phyloP scores from a whole-genome alignment of 257 asterid genomes.

The Thymus quinquecostatus region DNA sequence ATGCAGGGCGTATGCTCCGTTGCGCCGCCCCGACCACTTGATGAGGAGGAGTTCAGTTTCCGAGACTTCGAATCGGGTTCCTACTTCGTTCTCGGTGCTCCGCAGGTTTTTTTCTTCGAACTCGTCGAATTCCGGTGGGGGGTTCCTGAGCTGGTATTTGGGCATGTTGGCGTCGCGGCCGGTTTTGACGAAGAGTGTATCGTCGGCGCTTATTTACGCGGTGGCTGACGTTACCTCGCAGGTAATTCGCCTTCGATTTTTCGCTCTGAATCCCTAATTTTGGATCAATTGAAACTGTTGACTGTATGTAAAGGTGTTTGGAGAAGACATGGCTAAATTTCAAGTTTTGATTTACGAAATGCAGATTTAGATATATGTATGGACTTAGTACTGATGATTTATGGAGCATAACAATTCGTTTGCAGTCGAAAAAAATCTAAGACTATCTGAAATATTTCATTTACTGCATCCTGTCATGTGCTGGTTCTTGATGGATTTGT shows the following conservation, averaged over 20 bases:
- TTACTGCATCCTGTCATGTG: not conserved
- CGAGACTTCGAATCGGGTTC: conserved; percentile 26
- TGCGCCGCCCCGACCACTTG: conserved; percentile 29
- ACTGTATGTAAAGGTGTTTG: not conserved
- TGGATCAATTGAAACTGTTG: conserved; percentile 6
- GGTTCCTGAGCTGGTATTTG: conserved; percentile 74
- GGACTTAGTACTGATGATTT: not conserved
- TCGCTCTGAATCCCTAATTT: not conserved
- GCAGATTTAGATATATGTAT: not conserved
- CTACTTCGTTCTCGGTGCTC: conserved; percentile 15
- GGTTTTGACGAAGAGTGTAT: conserved; percentile 65
- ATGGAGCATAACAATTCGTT: not conserved
- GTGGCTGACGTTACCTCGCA: conserved; percentile 88
- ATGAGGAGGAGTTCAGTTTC: conserved; percentile 26
- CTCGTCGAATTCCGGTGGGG: conserved; percentile 44
- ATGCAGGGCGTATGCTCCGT: conserved; percentile 39
- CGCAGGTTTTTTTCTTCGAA: conserved; percentile 41
- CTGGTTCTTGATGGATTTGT: conserved; percentile 2
- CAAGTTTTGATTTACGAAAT: not conserved
- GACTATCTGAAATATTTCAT: not conserved
- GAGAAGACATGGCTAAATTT: not conserved
- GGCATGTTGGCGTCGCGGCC: conserved; percentile 75
- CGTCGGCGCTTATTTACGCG: conserved; percentile 71
- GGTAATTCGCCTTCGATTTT: conserved; percentile 35
- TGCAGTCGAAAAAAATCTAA: not conserved